Percentiles rank a stretch among this genome's conserved stretches.
Evolutionary conservation across 2,329 filamentous ascomycete genomes (phyloP).

Genomic region (Dothidotthia symphoricarpi): DNA sequence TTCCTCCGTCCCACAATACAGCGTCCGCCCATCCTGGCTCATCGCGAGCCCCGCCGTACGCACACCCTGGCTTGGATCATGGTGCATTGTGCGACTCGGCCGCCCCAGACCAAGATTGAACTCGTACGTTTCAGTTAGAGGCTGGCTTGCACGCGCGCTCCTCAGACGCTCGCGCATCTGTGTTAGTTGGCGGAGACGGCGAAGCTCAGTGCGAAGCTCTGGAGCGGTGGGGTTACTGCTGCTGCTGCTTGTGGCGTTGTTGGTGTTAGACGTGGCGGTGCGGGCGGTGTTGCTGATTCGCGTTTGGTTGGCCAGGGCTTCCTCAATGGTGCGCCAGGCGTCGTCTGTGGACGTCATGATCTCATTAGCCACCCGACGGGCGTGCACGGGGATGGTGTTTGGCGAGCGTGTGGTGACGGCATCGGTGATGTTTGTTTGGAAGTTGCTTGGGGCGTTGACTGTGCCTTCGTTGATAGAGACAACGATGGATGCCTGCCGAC

Average conservation of each 20-base stretch:
- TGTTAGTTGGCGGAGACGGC: slow-evolving; percentile 37
- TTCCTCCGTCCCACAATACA: slow-evolving; percentile 58
- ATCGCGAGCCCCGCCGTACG: slow-evolving; percentile 51
- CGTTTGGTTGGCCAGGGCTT: slow-evolving; percentile 44
- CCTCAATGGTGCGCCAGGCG: slow-evolving; percentile 51
- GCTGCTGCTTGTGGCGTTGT: slow-evolving; percentile 5
- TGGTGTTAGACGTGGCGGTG: slow-evolving; percentile 8
- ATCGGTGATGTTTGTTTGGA: slow-evolving; percentile 30
- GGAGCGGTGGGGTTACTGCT: slow-evolving; percentile 25
- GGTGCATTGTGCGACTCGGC: slow-evolving; percentile 21
- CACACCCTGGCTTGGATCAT: slow-evolving; percentile 39
- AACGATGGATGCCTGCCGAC: slow-evolving; percentile 44
- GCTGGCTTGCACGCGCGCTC: slow-evolving; percentile 30
- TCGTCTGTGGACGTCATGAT: slow-evolving; percentile 40
- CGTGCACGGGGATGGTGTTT: slow-evolving; percentile 32
- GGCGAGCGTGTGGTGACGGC: slow-evolving; percentile 32
- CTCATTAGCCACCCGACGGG: slow-evolving; percentile 30
- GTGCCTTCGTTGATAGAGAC: slow-evolving; percentile 35
- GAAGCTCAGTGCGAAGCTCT: slow-evolving; percentile 35
- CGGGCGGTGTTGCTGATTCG: slow-evolving; percentile 15
- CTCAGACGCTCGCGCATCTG: slow-evolving; percentile 41
- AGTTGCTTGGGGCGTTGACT: slow-evolving; percentile 17
- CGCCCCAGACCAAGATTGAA: slow-evolving; percentile 27
- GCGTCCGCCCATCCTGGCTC: slow-evolving; percentile 48
- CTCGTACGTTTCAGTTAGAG: slow-evolving; percentile 24